A percentile compares a stretch with the other conserved stretches of the same genome.
Conservation (phyloP, 164 flowering plant species). For the Brasenia schreberi region DNA sequence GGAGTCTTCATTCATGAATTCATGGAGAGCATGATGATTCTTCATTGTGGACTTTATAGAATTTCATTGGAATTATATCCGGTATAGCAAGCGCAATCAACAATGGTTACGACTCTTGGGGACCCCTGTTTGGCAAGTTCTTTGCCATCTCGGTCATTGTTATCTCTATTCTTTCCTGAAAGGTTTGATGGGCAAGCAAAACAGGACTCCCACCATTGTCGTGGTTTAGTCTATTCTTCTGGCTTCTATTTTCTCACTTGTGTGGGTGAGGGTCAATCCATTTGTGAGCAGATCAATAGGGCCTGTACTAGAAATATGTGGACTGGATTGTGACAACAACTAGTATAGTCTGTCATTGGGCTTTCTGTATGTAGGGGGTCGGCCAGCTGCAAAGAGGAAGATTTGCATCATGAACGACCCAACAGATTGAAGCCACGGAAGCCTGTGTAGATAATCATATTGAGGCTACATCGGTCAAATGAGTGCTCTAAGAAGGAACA, state of each 20-base stretch:
- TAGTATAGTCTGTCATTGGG: background rate
- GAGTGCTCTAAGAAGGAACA: too few species aligned
- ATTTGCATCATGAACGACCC: background rate
- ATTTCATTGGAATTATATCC: too few species aligned
- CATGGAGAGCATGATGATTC: too few species aligned
- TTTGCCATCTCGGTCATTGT: conserved; percentile 10
- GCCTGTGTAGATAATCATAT: background rate
- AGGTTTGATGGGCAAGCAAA: conserved; percentile 31
- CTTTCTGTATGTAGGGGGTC: background rate
- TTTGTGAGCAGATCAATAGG: conserved; percentile 8
- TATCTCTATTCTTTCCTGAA: conserved; percentile 27
- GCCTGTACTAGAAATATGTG: conserved; percentile 11
- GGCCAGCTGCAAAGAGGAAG: background rate
- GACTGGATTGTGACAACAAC: conserved; percentile 8
- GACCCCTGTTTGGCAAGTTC: too few species aligned
- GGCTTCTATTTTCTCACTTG: conserved; percentile 21
- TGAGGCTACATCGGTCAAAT: too few species aligned
- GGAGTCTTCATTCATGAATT: too few species aligned
- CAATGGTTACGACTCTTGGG: too few species aligned
- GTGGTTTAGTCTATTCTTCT: conserved; percentile 35
- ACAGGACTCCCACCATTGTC: conserved; percentile 31
- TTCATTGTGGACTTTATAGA: too few species aligned
- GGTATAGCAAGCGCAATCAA: too few species aligned
- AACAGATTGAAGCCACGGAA: background rate
- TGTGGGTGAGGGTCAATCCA: conserved; percentile 15